Conservation (phyloP, 2,329 filamentous ascomycete genomes). For the Aspergillus sp. region DNA sequence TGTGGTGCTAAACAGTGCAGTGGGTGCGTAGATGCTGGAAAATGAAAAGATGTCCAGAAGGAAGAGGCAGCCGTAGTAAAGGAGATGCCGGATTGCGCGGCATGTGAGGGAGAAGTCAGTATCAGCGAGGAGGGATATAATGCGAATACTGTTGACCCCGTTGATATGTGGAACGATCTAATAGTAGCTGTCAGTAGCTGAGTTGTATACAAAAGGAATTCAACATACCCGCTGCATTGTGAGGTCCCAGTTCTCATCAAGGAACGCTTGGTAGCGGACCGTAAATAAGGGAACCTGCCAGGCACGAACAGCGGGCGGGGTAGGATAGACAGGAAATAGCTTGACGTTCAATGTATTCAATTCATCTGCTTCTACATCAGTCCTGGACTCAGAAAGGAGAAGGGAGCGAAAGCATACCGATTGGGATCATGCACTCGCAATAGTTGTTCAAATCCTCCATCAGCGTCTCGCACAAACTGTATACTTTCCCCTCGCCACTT, state of each 20-base stretch:
- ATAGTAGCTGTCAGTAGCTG: background rate
- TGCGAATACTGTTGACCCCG: conserved; percentile 83
- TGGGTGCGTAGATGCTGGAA: conserved; percentile 82
- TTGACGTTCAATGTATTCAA: conserved; percentile 96
- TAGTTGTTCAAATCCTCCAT: conserved; percentile 96
- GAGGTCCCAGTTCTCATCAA: conserved; percentile 57
- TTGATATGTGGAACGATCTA: conserved; percentile 82
- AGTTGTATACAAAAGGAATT: background rate
- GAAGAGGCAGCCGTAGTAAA: conserved; percentile 89
- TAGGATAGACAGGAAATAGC: conserved; percentile 78
- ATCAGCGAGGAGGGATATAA: conserved; percentile 80
- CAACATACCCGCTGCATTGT: conserved; percentile 50
- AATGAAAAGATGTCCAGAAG: conserved; percentile 96
- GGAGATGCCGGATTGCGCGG: conserved; percentile 80
- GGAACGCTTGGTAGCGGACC: conserved; percentile 53
- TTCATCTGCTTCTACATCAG: conserved; percentile 60
- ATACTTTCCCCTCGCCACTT: conserved; percentile 53
- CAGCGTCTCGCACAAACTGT: conserved; percentile 76
- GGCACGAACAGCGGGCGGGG: conserved; percentile 73
- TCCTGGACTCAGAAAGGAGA: conserved; percentile 13
- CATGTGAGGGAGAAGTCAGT: conserved; percentile 84
- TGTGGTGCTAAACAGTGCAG: conserved; percentile 68
- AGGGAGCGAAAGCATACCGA: conserved; percentile 61
- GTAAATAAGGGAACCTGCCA: conserved; percentile 88
- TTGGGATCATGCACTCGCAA: conserved; percentile 97